Percentiles rank a stretch among this genome's conserved stretches.
These are phyloP conservation scores for Venturia pyrina DNA, from an alignment of 2,329 filamentous ascomycete genomes.

Conservation along the genomic window DNA sequence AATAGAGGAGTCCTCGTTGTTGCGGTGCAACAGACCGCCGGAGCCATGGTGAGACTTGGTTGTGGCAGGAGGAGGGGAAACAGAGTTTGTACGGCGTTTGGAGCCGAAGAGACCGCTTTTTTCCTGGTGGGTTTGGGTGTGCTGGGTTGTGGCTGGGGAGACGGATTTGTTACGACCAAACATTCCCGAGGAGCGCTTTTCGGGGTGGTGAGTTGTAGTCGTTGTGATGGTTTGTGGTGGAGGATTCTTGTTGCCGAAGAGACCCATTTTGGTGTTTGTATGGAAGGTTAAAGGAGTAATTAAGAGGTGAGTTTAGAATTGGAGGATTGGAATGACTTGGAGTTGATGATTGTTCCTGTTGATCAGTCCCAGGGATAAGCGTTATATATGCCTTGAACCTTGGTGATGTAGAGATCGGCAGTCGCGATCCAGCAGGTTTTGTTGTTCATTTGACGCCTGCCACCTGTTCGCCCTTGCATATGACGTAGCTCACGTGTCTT, in stretches of 20 bases:
- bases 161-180: constrained; percentile 19
- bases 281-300: neutral
- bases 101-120: constrained; percentile 24
- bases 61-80: constrained; percentile 20
- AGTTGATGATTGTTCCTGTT: neutral
- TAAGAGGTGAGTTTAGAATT: neutral
- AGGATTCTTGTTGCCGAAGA: constrained; percentile 22
- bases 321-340: no score
- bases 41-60: constrained; percentile 19
- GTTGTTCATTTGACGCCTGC: neutral
- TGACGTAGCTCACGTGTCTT: neutral
- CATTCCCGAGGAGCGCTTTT: constrained; percentile 21
- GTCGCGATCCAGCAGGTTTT: constrained; percentile 3
- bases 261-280: constrained; percentile 21
- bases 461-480: neutral
- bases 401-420: neutral
- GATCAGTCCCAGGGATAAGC: neutral
- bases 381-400: neutral
- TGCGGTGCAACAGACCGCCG: constrained; percentile 30
- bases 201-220: constrained; percentile 18
- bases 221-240: constrained; percentile 19
- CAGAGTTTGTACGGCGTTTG: neutral
- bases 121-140: constrained; percentile 4
- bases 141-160: constrained; percentile 21
- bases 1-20: constrained; percentile 52